Evolutionary conservation across 2,329 filamentous ascomycete species (phyloP).

Genomic region (Fusarium sp.): DNA sequence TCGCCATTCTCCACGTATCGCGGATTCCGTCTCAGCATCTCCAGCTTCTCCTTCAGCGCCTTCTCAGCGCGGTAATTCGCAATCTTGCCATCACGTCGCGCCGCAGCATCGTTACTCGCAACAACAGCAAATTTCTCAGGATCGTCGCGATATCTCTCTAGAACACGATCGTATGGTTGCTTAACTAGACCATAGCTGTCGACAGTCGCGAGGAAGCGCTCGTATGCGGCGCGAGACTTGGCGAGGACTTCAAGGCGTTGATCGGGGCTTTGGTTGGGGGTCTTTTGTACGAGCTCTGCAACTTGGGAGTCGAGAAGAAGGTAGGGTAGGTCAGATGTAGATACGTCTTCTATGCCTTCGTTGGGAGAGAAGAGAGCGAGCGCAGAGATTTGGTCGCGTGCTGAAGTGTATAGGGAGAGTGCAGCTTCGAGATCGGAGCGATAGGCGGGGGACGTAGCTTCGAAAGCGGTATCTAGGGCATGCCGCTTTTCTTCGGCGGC

Average conservation of each 20-base stretch:
- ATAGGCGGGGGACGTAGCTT: constrained; percentile 75
- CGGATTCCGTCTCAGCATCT: constrained; percentile 63
- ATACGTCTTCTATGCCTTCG: constrained; percentile 87
- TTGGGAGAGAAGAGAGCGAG: constrained; percentile 91
- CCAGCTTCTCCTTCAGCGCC: constrained; percentile 84
- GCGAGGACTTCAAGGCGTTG: constrained; percentile 75
- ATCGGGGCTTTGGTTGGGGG: constrained; percentile 64
- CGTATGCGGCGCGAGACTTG: constrained; percentile 77
- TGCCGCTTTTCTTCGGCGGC: constrained; percentile 65
- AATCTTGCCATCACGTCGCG: constrained; percentile 86
- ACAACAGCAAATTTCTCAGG: constrained; percentile 80
- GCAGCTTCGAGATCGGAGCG: constrained; percentile 75
- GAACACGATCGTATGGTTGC: constrained; percentile 73
- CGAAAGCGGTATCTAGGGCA: constrained; percentile 72
- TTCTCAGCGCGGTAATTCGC: constrained; percentile 87
- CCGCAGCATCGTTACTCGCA: constrained; percentile 71
- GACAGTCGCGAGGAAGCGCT: constrained; percentile 80
- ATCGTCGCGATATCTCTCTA: constrained; percentile 79
- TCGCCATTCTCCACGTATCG: constrained; percentile 75
- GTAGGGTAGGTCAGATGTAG: constrained; percentile 88
- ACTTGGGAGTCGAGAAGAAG: constrained; percentile 82
- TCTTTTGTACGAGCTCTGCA: constrained; percentile 81
- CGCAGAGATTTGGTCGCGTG: constrained; percentile 75
- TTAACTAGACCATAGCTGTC: constrained; percentile 83
- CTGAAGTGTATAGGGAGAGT: constrained; percentile 79